Percentiles rank a stretch among this genome's conserved stretches.
Conservation (phyloP, 2,329 filamentous ascomycete genomes). For the Calonectria naviculata region DNA sequence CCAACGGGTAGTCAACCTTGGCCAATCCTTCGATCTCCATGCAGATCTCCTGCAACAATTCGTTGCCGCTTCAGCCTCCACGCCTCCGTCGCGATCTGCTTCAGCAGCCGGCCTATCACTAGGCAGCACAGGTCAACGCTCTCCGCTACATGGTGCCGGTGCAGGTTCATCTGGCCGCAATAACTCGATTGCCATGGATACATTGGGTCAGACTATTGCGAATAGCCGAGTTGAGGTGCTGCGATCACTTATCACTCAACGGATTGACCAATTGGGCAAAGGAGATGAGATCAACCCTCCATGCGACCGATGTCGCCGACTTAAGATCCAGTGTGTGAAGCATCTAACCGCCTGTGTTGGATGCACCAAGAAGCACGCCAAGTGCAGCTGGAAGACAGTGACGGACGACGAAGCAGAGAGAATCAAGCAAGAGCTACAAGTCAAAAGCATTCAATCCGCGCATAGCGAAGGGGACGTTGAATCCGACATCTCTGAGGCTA, state of each 20-base stretch:
- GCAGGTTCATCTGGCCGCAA: constrained; percentile 14
- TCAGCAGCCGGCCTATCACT: constrained; percentile 41
- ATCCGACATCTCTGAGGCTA: constrained; percentile 25
- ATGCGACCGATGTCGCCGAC: constrained; percentile 83
- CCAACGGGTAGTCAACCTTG: constrained; percentile 38
- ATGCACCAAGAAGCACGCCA: constrained; percentile 91
- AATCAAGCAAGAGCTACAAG: constrained; percentile 43
- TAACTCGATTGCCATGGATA: constrained; percentile 32
- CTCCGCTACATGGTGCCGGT: constrained; percentile 36
- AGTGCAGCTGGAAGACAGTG: constrained; percentile 88
- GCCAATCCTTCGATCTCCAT: constrained; percentile 59
- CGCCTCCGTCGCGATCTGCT: constrained; percentile 40
- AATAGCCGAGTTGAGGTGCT: constrained; percentile 47
- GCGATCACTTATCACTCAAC: constrained; percentile 73
- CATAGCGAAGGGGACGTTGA: constrained; percentile 30
- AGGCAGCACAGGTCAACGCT: constrained; percentile 37
- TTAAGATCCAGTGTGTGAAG: constrained; percentile 86
- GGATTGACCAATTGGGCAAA: constrained; percentile 79
- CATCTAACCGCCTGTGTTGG: constrained; percentile 88
- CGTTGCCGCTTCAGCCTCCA: constrained; percentile 34
- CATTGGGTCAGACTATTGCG: constrained; percentile 30
- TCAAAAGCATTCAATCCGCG: constrained; percentile 26
- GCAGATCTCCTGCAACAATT: constrained; percentile 68
- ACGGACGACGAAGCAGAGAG: constrained; percentile 72
- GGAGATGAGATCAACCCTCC: constrained; percentile 83